Evolutionary conservation across 352 stramenopile species (phyloP).

Genomic region (Globisporangium paroecandrum): DNA sequence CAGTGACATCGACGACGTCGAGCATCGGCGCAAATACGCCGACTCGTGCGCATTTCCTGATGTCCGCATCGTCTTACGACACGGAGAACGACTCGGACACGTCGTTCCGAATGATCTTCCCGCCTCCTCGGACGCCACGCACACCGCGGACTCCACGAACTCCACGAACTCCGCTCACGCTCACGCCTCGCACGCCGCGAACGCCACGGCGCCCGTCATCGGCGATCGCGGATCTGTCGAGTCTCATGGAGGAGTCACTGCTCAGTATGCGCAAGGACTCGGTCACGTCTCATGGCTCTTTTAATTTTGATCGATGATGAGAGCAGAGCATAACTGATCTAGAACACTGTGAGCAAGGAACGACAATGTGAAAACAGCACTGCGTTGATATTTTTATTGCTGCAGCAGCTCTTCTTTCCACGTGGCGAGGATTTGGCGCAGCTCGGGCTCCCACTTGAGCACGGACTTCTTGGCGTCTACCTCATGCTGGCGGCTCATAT

Average conservation of each 20-base stretch:
- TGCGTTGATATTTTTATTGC: slow-evolving; percentile 41
- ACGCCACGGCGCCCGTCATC: slow-evolving; percentile 40
- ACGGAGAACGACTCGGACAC: slow-evolving; percentile 60
- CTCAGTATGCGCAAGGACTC: slow-evolving; percentile 56
- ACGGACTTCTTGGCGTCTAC: slow-evolving; percentile 58
- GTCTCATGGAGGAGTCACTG: slow-evolving; percentile 76
- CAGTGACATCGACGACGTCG: slow-evolving; percentile 29
- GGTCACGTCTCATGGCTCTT: slow-evolving; percentile 4
- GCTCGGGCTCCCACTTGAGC: slow-evolving; percentile 46
- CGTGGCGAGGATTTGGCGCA: slow-evolving; percentile 61
- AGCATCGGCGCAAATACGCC: slow-evolving; percentile 26
- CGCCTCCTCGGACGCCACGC: slow-evolving; percentile 27
- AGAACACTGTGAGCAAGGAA: neutral
- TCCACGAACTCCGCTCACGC: slow-evolving; percentile 7
- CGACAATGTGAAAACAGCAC: neutral
- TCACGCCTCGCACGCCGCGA: neutral
- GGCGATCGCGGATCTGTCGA: slow-evolving; percentile 75
- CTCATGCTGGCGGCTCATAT: slow-evolving; percentile 43
- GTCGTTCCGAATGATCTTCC: slow-evolving; percentile 49
- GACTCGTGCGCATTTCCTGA: slow-evolving; percentile 33
- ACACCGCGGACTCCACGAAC: slow-evolving; percentile 8
- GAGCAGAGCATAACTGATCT: neutral
- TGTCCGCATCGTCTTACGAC: slow-evolving; percentile 52
- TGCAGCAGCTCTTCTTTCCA: slow-evolving; percentile 80
- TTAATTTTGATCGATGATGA: slow-evolving; percentile 8